Conservation (phyloP, 345 rosid species). For the Camelina sativa region DNA sequence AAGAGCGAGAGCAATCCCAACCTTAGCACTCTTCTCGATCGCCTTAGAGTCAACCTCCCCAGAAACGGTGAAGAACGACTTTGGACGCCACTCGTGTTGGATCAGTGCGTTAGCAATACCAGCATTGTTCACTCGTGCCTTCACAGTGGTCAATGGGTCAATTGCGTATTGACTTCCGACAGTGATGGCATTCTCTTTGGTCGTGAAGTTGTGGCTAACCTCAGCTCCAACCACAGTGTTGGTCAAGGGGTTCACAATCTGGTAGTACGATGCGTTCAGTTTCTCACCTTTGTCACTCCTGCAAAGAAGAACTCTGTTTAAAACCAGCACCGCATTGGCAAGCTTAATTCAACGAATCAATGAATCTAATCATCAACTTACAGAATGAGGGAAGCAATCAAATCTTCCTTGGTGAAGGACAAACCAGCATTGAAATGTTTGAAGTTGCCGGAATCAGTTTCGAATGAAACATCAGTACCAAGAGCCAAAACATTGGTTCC, state of each 20-base stretch:
- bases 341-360: not conserved
- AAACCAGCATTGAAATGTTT: constrained; percentile 79
- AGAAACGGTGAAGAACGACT: constrained; percentile 80
- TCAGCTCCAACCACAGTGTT: constrained; percentile 96
- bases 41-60: constrained; percentile 94
- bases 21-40: constrained; percentile 89
- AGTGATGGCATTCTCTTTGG: constrained; percentile 77
- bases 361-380: constrained; percentile 50
- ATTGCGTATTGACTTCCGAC: constrained; percentile 86
- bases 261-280: constrained; percentile 88
- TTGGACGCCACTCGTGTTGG: constrained; percentile 97
- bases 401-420: constrained; percentile 67
- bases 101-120: constrained; percentile 86
- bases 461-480: constrained; percentile 91
- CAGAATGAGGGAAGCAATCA: constrained; percentile 79
- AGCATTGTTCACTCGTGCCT: constrained; percentile 88
- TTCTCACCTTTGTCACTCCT: constrained; percentile 90
- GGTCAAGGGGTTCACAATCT: constrained; percentile 75
- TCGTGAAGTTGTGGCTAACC: constrained; percentile 81
- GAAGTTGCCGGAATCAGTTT: constrained; percentile 75
- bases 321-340: not conserved
- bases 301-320: not conserved
- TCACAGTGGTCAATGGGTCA: constrained; percentile 86
- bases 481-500: constrained; percentile 64
- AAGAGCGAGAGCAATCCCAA: constrained; percentile 86